A percentile compares a stretch with the other conserved stretches of the same genome.
These are phyloP conservation scores for Yamadazyma diddensiae DNA, from an alignment of 1,139 yeast species.

Conservation along the genomic window DNA sequence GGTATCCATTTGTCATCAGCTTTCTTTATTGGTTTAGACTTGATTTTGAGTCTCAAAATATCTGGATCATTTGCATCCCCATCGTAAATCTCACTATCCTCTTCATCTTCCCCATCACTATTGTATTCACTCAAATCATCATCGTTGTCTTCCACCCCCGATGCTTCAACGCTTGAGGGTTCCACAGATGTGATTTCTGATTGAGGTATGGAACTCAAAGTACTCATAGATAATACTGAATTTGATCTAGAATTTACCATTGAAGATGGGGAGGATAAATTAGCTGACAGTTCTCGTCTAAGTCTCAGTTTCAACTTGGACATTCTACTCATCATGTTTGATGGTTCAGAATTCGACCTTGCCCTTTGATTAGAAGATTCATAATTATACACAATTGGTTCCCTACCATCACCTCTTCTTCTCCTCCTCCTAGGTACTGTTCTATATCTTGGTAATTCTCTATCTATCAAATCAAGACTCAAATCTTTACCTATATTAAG, in stretches of 20 bases:
- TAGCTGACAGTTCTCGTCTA: slow-evolving; percentile 12
- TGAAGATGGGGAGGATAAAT: slow-evolving; percentile 1
- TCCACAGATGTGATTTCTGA: slow-evolving; percentile 4
- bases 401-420: slow-evolving; percentile 16
- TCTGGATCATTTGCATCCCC: slow-evolving; percentile 19
- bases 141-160: slow-evolving; percentile 18
- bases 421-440: slow-evolving; percentile 72
- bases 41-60: slow-evolving; percentile 9
- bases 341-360: slow-evolving; percentile 20
- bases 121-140: slow-evolving; percentile 31
- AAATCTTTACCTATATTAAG: slow-evolving; percentile 62
- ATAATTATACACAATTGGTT: slow-evolving; percentile 6
- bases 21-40: slow-evolving; percentile 4
- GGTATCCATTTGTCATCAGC: slow-evolving; percentile 48
- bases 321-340: slow-evolving; percentile 10
- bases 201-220: slow-evolving; percentile 7
- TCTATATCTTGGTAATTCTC: slow-evolving; percentile 65
- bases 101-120: slow-evolving; percentile 40
- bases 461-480: slow-evolving; percentile 54
- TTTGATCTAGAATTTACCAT: slow-evolving; percentile 6
- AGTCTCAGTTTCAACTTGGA: slow-evolving; percentile 13
- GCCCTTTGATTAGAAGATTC: slow-evolving; percentile 4
- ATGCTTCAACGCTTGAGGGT: slow-evolving; percentile 6
- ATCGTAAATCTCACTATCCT: slow-evolving; percentile 25
- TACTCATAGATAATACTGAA: slow-evolving; percentile 8